phyloP scores from a whole-genome alignment of 148 eudicot species.

The Persicaria maculosa region DNA sequence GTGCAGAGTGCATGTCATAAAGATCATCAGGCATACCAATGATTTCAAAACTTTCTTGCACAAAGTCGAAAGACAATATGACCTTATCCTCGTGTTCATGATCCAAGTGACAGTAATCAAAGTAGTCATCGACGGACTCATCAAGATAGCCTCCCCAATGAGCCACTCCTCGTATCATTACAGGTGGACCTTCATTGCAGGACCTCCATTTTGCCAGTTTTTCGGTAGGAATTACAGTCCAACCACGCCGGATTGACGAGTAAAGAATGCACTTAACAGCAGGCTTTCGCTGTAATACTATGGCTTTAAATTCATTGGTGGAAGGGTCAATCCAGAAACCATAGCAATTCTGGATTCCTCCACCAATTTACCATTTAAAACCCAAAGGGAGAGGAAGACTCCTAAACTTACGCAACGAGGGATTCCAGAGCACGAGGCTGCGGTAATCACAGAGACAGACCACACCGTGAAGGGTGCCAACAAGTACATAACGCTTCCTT shows the following conservation, averaged over 20 bases:
- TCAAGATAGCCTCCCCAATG: not conserved
- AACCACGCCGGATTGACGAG: too few relatives aligned
- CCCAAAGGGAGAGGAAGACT: not conserved
- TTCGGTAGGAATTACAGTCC: too few relatives aligned
- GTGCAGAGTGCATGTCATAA: not conserved
- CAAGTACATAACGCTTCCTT: not conserved
- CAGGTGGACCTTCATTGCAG: too few relatives aligned
- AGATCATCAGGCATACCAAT: not conserved
- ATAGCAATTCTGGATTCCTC: not conserved
- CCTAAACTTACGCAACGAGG: not conserved
- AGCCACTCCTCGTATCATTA: too few relatives aligned
- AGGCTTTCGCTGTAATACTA: not conserved
- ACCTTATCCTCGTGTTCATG: not conserved
- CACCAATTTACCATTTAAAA: not conserved
- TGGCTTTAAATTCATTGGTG: not conserved
- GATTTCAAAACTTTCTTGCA: not conserved
- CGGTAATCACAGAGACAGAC: not conserved
- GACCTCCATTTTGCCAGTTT: too few relatives aligned
- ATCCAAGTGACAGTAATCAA: not conserved
- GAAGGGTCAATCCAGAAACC: not conserved
- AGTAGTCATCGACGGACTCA: not conserved
- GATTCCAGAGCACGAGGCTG: not conserved
- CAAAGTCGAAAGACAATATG: not conserved
- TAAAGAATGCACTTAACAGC: too few relatives aligned
- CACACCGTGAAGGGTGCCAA: slow-evolving; percentile 1